phyloP scores from a whole-genome alignment of 2,329 filamentous ascomycete genomes.

The Celoporthe dispersa region DNA sequence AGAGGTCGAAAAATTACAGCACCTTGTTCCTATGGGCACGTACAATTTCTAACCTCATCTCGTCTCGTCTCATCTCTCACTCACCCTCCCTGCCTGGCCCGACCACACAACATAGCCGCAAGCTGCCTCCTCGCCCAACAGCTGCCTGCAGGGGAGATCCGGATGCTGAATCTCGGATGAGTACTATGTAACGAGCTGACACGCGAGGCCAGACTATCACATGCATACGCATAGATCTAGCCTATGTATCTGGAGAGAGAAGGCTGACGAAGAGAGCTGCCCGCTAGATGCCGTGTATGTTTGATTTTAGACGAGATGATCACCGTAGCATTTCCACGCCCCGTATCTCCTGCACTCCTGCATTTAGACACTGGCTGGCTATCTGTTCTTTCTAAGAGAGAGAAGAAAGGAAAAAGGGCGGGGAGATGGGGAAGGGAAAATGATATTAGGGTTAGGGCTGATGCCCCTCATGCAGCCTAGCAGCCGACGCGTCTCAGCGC shows the following conservation, averaged over 20 bases:
- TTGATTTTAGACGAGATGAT: neutral
- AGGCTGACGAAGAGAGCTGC: neutral
- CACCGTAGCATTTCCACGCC: neutral
- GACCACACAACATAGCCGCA: neutral
- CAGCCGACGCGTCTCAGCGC: neutral
- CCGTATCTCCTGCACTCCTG: neutral
- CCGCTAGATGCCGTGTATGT: neutral
- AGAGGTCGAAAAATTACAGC: neutral
- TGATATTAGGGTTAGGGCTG: no score
- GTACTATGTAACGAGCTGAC: neutral
- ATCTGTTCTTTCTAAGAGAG: neutral
- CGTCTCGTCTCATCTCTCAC: neutral
- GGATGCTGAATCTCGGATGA: conserved; percentile 3
- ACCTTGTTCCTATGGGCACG: no score
- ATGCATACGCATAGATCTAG: neutral
- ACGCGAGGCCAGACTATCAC: no score
- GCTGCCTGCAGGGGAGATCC: conserved; percentile 4
- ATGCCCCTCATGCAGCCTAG: neutral
- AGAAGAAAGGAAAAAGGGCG: neutral
- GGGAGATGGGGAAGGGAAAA: no score
- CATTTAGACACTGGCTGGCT: neutral
- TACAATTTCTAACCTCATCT: neutral
- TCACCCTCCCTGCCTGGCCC: neutral
- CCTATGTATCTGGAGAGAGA: neutral
- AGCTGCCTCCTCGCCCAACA: neutral